phyloP scores from a whole-genome alignment of 345 rosid species.

The Hibiscus mutabilis region DNA sequence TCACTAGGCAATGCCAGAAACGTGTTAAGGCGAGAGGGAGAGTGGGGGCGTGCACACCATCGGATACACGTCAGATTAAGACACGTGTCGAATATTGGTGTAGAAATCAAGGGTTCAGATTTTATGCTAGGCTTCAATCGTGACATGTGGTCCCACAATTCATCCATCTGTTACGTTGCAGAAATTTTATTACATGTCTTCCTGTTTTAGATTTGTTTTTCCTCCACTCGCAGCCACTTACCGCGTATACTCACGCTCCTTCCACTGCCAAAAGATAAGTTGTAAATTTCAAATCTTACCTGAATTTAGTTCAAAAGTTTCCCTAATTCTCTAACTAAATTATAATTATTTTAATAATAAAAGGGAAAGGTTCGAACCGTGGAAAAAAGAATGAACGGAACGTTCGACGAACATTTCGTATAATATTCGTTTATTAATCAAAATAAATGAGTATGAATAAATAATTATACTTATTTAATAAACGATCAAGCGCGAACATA shows the following conservation, averaged over 20 bases:
- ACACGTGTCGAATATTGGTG: slow-evolving; percentile 26
- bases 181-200: not conserved
- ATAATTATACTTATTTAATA: too few relatives aligned
- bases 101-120: slow-evolving; percentile 13
- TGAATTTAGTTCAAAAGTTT: too few relatives aligned
- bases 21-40: slow-evolving; percentile 6
- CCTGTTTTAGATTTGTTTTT: not conserved
- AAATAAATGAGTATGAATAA: too few relatives aligned
- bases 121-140: slow-evolving; percentile 19
- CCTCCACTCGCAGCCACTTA: not conserved
- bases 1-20: slow-evolving; percentile 11
- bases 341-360: too few relatives aligned
- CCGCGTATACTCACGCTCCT: not conserved
- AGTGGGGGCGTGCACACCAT: not conserved
- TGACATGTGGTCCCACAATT: slow-evolving; percentile 25
- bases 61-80: slow-evolving; percentile 25
- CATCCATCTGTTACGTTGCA: slow-evolving; percentile 17
- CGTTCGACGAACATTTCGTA: too few relatives aligned
- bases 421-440: too few relatives aligned
- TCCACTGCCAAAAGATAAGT: not conserved
- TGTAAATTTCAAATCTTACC: too few relatives aligned
- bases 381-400: too few relatives aligned
- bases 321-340: too few relatives aligned
- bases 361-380: too few relatives aligned
- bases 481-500: too few relatives aligned